Evolutionary conservation across 2,329 filamentous ascomycete species (phyloP).

Genomic region (Aspergillus neoniger): DNA sequence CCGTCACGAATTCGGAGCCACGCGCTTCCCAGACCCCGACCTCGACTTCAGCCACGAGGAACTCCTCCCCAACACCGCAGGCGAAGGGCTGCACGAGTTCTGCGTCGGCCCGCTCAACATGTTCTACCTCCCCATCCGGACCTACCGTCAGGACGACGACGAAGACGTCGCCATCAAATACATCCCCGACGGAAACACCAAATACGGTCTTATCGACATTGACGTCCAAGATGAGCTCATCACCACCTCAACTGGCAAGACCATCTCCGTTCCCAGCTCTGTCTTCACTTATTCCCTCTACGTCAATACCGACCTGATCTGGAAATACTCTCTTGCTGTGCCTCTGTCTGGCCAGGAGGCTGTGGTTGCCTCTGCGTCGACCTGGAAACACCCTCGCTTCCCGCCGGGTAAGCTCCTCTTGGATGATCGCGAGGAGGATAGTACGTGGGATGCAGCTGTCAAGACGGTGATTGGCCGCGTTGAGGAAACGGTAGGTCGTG

Average conservation of each 20-base stretch:
- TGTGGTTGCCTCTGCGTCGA: conserved; percentile 4
- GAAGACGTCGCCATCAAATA: conserved; percentile 85
- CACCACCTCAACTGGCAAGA: conserved; percentile 12
- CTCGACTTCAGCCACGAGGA: conserved; percentile 22
- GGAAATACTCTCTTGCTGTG: conserved; percentile 57
- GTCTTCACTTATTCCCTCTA: conserved; percentile 78
- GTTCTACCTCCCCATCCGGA: conserved; percentile 84
- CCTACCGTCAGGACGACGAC: conserved; percentile 77
- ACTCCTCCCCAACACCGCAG: conserved; percentile 27
- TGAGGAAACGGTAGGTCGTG: conserved; percentile 19
- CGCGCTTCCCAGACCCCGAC: conserved; percentile 62
- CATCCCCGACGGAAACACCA: conserved; percentile 79
- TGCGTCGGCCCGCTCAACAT: conserved; percentile 88
- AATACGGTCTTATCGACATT: conserved; percentile 83
- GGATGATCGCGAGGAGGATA: conserved; percentile 26
- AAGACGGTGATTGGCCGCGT: conserved; percentile 24
- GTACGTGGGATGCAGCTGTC: conserved; percentile 23
- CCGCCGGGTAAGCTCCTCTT: conserved; percentile 37
- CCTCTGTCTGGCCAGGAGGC: conserved; percentile 28
- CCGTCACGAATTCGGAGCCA: conserved; percentile 95
- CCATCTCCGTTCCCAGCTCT: conserved; percentile 47
- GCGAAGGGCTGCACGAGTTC: conserved; percentile 73
- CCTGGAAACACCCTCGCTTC: conserved; percentile 19
- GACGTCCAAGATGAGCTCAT: conserved; percentile 58
- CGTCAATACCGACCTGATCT: conserved; percentile 76